Conservation (phyloP, 2,329 filamentous ascomycete species). For the Hymenoscyphus albidus region DNA sequence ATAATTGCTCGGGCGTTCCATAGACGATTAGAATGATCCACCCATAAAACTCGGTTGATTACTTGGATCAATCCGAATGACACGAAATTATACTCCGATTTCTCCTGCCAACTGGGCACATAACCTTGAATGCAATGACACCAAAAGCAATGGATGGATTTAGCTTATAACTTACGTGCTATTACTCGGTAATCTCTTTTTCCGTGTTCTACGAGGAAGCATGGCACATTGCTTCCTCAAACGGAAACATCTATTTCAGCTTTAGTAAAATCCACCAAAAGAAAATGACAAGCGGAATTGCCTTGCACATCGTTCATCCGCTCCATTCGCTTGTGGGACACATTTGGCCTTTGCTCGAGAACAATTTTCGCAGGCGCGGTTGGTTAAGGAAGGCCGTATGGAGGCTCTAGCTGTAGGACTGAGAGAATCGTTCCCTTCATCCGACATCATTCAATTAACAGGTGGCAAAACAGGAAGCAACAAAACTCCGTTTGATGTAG, state of each 20-base stretch:
- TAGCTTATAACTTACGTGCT: constrained; percentile 16
- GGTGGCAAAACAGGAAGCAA: not conserved
- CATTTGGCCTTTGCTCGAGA: constrained; percentile 27
- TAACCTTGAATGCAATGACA: not conserved
- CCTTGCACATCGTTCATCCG: constrained; percentile 19
- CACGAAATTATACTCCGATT: not conserved
- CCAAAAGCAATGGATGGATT: not conserved
- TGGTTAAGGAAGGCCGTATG: not conserved
- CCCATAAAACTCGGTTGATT: not conserved
- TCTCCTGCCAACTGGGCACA: not conserved
- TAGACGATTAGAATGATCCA: not conserved
- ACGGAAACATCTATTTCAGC: constrained; percentile 20
- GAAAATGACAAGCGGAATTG: not conserved
- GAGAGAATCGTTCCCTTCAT: not conserved
- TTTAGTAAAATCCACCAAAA: not conserved
- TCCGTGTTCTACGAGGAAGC: constrained; percentile 18
- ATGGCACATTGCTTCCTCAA: constrained; percentile 24
- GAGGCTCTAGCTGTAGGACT: not conserved
- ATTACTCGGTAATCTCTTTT: constrained; percentile 23
- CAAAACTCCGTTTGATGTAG: not conserved
- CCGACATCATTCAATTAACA: not conserved
- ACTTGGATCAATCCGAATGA: not conserved
- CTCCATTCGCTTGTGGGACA: constrained; percentile 11
- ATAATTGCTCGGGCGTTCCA: not conserved
- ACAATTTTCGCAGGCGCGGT: constrained; percentile 23